Evolutionary conservation across 306 rosid genomes (phyloP).

Genomic region (Dryas drummondii): DNA sequence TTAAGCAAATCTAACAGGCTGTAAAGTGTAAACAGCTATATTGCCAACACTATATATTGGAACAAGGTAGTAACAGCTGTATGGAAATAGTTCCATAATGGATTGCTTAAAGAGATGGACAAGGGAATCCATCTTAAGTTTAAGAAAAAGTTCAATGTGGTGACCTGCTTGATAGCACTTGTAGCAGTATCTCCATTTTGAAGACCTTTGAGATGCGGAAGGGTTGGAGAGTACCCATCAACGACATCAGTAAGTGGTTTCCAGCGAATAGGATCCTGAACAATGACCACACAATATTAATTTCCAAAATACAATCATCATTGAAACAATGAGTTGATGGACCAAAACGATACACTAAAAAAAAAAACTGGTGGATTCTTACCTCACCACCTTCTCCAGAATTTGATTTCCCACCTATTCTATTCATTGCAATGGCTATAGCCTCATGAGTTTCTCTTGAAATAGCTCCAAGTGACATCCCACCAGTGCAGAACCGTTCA

Average conservation of each 20-base stretch:
- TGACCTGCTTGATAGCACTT: constrained; percentile 98
- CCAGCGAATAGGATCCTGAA: constrained; percentile 99
- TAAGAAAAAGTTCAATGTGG: constrained; percentile 27
- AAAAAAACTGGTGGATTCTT: constrained; percentile 20
- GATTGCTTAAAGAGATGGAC: constrained; percentile 10
- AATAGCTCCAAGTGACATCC: constrained; percentile 99
- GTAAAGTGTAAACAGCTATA: too few relatives aligned
- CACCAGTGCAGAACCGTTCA: constrained; percentile 96
- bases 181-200: constrained; percentile 99
- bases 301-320: not conserved
- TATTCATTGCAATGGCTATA: constrained; percentile 96
- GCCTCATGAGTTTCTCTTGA: constrained; percentile 99
- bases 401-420: constrained; percentile 95
- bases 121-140: constrained; percentile 1
- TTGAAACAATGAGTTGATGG: constrained; percentile 9
- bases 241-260: constrained; percentile 90
- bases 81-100: constrained; percentile 2
- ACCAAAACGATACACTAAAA: constrained; percentile 11
- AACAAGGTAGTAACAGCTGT: not conserved
- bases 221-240: constrained; percentile 97
- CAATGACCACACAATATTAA: constrained; percentile 15
- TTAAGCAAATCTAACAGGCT: too few relatives aligned
- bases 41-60: not conserved
- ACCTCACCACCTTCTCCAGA: constrained; percentile 99
- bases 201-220: constrained; percentile 99